Base-by-base conservation (phyloP, 108 stramenopile genomes). In the Cyclostephanos invisitatus region DNA sequence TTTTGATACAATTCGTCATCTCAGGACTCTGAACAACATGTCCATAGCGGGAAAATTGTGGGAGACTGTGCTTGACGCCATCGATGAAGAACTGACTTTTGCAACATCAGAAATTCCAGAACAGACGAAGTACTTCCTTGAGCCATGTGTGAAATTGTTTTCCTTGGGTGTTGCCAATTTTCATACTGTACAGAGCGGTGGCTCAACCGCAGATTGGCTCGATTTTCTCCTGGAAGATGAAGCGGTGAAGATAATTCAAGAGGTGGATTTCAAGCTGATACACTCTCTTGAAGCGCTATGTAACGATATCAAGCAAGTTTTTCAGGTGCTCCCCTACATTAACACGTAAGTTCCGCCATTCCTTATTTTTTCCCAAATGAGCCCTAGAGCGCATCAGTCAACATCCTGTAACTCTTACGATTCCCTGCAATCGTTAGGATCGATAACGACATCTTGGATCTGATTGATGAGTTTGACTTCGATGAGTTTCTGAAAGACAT, bases 81-180 rank as follows among this genome's bases (percentile, higher is more conserved):
- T 91, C 2, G 91, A 91, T 66, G 86, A 88, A 73, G 93, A 95
- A 63, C 81, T 92, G 32, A 80, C 80, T 17, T 90, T 80, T 59
- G 60, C 75, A n/a, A 85, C 83, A 24, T 80, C 89, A 7, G 77
- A 84, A 61, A 61, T 91, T 62, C 88, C 88, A 27, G 80, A 80
- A 22, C 81, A 80, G 40, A 75, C 90, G 6, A 78, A 92, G 61
- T 84, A 87, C 9, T 89, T 88, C 54, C 47, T 92, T 25, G 65
- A 68, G 29, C 91, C 90, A 10, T 56, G 92, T 10, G 85, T 89
- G 2, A 92, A 79, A 27, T 75, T 95, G 8, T 91, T 95, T 78
- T 91, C 93, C 25, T 78, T 95, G n/a, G 88, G 91, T 32, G 88
- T 92, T n/a, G 78, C 83, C 1, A 84, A 91, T 67, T 95, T 92